These are phyloP conservation scores for Arthrobotrys pseudoclavata DNA, from an alignment of 2,329 filamentous ascomycete species.

Conservation along the genomic window DNA sequence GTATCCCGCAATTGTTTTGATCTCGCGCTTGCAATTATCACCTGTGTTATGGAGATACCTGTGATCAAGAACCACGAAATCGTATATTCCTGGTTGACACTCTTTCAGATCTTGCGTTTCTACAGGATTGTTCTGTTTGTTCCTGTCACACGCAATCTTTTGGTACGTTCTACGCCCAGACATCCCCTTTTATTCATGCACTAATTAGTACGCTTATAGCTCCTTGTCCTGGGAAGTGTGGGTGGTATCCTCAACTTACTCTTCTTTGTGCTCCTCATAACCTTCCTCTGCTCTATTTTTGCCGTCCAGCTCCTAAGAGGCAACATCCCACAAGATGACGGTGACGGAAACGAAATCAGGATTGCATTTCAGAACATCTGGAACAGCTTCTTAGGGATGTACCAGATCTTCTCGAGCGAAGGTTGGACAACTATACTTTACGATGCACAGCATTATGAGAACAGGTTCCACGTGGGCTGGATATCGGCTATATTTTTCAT, in stretches of 20 bases:
- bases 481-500: constrained; percentile 92
- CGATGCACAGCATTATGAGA: constrained; percentile 79
- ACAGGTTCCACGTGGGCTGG: constrained; percentile 81
- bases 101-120: constrained; percentile 92
- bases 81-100: constrained; percentile 85
- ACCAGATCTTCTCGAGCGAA: constrained; percentile 94
- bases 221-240: constrained; percentile 88
- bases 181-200: background rate
- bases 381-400: constrained; percentile 98
- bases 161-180: constrained; percentile 69
- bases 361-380: constrained; percentile 91
- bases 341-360: constrained; percentile 73
- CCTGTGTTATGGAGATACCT: constrained; percentile 86
- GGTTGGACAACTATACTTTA: constrained; percentile 95
- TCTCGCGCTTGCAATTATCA: constrained; percentile 82
- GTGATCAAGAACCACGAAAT: constrained; percentile 79
- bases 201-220: constrained; percentile 65
- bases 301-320: constrained; percentile 93
- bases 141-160: constrained; percentile 86
- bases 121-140: constrained; percentile 94
- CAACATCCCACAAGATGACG: constrained; percentile 78
- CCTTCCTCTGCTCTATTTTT: constrained; percentile 92
- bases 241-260: constrained; percentile 94
- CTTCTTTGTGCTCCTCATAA: constrained; percentile 95
- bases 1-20: constrained; percentile 84